Evolutionary conservation across 257 asterid species (phyloP).

Genomic region (Jaltomata sinuosa): DNA sequence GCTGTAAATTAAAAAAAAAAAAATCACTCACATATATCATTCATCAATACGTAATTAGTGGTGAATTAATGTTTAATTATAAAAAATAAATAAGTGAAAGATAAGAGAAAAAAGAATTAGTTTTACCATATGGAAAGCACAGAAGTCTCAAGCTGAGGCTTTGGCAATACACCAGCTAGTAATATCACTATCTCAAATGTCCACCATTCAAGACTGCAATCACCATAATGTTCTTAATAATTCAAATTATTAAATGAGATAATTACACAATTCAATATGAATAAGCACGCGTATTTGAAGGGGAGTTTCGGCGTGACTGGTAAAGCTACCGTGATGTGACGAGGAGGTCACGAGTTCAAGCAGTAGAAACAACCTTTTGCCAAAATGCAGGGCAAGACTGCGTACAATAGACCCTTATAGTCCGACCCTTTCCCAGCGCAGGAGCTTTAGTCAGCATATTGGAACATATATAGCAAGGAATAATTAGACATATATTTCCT

Average conservation of each 20-base stretch:
- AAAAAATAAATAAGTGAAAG: background rate
- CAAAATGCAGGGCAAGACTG: no score
- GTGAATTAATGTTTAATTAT: background rate
- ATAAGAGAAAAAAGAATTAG: background rate
- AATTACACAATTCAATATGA: no score
- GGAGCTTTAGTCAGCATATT: no score
- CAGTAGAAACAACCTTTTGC: no score
- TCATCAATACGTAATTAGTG: background rate
- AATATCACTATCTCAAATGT: slow-evolving; percentile 3
- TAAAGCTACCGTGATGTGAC: no score
- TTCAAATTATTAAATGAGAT: no score
- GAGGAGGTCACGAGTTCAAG: no score
- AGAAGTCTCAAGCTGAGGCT: slow-evolving; percentile 14
- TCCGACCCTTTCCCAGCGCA: no score
- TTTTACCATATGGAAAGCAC: slow-evolving; percentile 9
- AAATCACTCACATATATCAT: background rate
- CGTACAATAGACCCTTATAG: no score
- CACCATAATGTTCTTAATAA: background rate
- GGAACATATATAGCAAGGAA: no score
- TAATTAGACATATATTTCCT: background rate
- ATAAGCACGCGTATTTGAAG: no score
- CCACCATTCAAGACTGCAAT: slow-evolving; percentile 13
- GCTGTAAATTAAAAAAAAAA: slow-evolving; percentile 14
- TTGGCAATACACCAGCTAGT: slow-evolving; percentile 8
- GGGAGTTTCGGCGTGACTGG: no score